phyloP scores from a whole-genome alignment of 129 eudicot species.

The Scalesia atractyloides region DNA sequence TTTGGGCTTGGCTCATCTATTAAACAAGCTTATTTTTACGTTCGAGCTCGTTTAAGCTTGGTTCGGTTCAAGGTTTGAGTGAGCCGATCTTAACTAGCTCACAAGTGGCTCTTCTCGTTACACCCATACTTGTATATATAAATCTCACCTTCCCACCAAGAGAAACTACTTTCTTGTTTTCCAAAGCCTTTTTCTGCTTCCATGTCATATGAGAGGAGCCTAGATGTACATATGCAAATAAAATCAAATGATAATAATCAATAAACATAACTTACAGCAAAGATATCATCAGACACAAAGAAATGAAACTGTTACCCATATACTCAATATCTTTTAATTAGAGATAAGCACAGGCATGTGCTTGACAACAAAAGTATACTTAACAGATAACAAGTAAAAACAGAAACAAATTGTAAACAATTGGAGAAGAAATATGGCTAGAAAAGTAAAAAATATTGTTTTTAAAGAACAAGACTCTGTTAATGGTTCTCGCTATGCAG shows the following conservation, averaged over 20 bases:
- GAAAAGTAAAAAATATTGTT: neutral
- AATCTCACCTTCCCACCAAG: slow-evolving; percentile 82
- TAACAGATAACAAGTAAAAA: neutral
- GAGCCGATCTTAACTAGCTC: too few species aligned
- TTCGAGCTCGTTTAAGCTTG: too few species aligned
- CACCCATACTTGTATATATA: too few species aligned
- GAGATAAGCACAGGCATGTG: neutral
- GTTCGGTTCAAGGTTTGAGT: too few species aligned
- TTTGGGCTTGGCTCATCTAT: too few species aligned
- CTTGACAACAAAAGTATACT: slow-evolving; percentile 2
- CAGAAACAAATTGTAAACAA: slow-evolving; percentile 1
- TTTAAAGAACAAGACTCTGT: too few species aligned
- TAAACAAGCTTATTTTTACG: too few species aligned
- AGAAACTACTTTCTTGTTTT: slow-evolving; percentile 75
- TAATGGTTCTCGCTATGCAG: too few species aligned
- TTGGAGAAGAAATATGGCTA: neutral
- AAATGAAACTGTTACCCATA: slow-evolving; percentile 43
- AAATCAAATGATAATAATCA: neutral
- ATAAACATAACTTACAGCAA: neutral
- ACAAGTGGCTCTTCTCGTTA: too few species aligned
- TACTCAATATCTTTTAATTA: slow-evolving; percentile 56
- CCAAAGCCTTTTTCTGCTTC: slow-evolving; percentile 85
- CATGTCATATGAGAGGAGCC: slow-evolving; percentile 82
- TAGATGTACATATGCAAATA: slow-evolving; percentile 27
- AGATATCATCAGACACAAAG: neutral